phyloP scores from a whole-genome alignment of 2,329 filamentous ascomycete genomes.

The Xylariaceae sp. region DNA sequence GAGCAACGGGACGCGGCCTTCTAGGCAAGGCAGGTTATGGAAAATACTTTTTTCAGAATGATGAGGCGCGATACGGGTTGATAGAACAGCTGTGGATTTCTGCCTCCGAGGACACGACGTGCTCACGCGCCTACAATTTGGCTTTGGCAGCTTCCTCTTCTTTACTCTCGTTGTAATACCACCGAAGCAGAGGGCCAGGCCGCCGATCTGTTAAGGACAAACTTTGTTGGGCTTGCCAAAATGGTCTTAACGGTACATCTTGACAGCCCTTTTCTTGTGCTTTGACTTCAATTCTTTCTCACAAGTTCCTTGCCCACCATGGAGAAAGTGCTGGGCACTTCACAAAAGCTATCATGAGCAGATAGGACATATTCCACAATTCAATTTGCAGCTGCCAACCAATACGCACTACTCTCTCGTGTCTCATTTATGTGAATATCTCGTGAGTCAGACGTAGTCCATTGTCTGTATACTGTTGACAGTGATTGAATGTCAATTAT shows the following conservation, averaged over 20 bases:
- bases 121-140: constrained; percentile 18
- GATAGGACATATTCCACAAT: constrained; percentile 23
- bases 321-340: constrained; percentile 30
- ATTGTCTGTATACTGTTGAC: no score
- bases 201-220: constrained; percentile 29
- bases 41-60: constrained; percentile 19
- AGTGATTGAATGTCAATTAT: no score
- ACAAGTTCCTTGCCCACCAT: constrained; percentile 20
- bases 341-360: constrained; percentile 26
- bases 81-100: constrained; percentile 26
- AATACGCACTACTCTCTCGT: background rate
- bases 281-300: constrained; percentile 35
- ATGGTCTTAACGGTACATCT: constrained; percentile 9
- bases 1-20: constrained; percentile 26
- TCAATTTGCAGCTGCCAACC: constrained; percentile 24
- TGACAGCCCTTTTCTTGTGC: constrained; percentile 34
- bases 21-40: constrained; percentile 20
- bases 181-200: constrained; percentile 35
- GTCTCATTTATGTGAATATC: no score
- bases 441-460: no score
- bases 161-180: constrained; percentile 52
- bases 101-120: constrained; percentile 22
- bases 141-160: constrained; percentile 36
- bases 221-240: constrained; percentile 9
- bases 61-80: constrained; percentile 27